Evolutionary conservation across 208 protist genomes (phyloP), one percentile per base, ranked within the genome.

Genomic region (Wallacemonas collosoma): DNA sequence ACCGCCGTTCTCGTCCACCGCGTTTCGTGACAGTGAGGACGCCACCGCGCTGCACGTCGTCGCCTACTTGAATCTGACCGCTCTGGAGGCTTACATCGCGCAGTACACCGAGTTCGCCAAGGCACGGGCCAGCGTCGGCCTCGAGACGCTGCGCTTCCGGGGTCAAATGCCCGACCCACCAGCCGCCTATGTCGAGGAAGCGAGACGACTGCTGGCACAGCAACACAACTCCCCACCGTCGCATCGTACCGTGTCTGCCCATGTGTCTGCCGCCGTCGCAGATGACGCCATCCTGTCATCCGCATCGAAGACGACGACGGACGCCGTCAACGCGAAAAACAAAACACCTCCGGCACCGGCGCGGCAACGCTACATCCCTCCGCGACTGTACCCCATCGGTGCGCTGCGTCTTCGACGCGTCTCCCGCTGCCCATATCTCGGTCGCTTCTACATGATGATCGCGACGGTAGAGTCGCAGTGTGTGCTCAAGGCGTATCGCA

Each of bases 391-490:
- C 15, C 79, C 74, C 3, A 66, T 81, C 15, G 75, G 72, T 17
- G 75, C 73, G 35, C 53, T 83, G 43, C 76, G 75, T 5, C 74
- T 80, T 43, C 77, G 73, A 15, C 77, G 77, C n/a, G 73, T 76
- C 1, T 68, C 73, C 8, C 76, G 71, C 47, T 71, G 62, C 36
- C 58, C 68, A 7, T 54, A 73, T 36, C 68, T 76, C 3, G 81
- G 81, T 2, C 71, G 75, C 50, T 65, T 82, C 45, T 40, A 64
- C 15, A 76, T 80, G 73, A 70, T 81, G 41, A 69, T 86, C 1
- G 81, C 71, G 1, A 77, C 77, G 26, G 72, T 86, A n/a, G 84
- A 84, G 54, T 79, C 78, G 2, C 45, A 86, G 50, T 89, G 84
- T 57, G 78, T 86, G 56, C 69, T 72, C 41, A 48, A 9, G 48